Conservation (phyloP, 225 moss, liverwort and hornwort species). For the Physcomitrium patens region DNA sequence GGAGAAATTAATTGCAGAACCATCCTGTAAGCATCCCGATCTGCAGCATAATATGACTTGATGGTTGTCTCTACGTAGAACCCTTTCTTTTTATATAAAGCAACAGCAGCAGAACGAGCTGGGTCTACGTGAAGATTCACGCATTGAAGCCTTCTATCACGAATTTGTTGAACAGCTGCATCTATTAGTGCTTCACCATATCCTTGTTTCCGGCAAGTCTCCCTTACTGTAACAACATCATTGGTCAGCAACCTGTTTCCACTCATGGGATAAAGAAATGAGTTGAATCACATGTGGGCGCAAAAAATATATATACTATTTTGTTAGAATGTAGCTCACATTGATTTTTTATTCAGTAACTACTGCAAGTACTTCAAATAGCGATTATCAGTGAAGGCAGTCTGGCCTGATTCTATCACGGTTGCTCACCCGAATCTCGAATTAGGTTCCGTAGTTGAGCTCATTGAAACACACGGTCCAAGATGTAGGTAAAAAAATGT, state of each 20-base stretch:
- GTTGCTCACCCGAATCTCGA: not conserved
- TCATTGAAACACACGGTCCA: not conserved
- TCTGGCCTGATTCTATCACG: not conserved
- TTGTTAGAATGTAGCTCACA: not conserved
- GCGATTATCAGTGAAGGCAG: not conserved
- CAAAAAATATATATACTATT: conserved; percentile 1
- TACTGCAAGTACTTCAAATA: not conserved
- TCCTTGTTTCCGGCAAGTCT: conserved; percentile 82
- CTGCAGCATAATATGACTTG: conserved; percentile 78
- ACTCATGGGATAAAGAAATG: conserved; percentile 9
- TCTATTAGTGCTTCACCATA: conserved; percentile 78
- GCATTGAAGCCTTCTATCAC: conserved; percentile 61
- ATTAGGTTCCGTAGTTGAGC: not conserved
- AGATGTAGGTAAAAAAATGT: conserved; percentile 3
- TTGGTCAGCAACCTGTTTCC: not conserved
- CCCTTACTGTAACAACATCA: conserved; percentile 55
- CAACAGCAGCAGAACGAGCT: conserved; percentile 63
- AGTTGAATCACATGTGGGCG: conserved; percentile 9
- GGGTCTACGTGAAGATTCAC: conserved; percentile 94
- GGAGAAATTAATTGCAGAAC: conserved; percentile 42
- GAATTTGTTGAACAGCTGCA: conserved; percentile 67
- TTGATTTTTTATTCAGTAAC: not conserved
- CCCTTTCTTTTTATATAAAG: conserved; percentile 74
- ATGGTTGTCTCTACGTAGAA: conserved; percentile 75
- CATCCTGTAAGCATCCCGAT: conserved; percentile 90